Percentiles rank a stretch among this genome's conserved stretches.
These are phyloP conservation scores for Lactuca sativa DNA, from an alignment of 129 eudicot species.

Conservation along the genomic window DNA sequence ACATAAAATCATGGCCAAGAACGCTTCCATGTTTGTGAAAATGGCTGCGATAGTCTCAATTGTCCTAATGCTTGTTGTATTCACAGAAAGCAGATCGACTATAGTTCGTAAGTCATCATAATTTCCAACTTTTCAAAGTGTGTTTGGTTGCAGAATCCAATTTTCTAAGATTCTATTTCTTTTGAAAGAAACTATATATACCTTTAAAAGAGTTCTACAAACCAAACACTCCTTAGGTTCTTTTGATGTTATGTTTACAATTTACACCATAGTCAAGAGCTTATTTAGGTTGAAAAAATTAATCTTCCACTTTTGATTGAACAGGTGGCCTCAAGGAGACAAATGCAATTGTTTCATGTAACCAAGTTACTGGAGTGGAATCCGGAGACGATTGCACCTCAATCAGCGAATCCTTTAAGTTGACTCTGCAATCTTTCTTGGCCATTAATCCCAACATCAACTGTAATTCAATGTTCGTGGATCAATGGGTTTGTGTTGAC, in stretches of 20 bases:
- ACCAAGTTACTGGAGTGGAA: constrained; percentile 21
- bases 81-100: constrained; percentile 24
- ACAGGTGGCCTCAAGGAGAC: constrained; percentile 19
- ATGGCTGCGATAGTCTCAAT: constrained; percentile 9
- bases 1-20: constrained; percentile 18
- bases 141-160: not conserved
- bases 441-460: constrained; percentile 37
- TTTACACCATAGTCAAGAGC: not conserved
- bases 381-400: constrained; percentile 30
- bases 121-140: no score
- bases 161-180: not conserved
- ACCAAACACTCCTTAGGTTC: no score
- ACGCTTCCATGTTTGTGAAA: constrained; percentile 26
- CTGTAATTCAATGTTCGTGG: constrained; percentile 25
- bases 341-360: constrained; percentile 2
- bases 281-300: not conserved
- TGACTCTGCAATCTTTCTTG: constrained; percentile 17
- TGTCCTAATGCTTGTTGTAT: constrained; percentile 15
- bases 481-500: constrained; percentile 33
- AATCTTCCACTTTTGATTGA: not conserved
- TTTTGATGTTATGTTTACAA: not conserved
- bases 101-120: not conserved
- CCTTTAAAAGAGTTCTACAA: not conserved
- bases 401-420: constrained; percentile 13
- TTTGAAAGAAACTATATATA: no score